Conservation (phyloP, 2,329 filamentous ascomycete genomes). For the Exophiala lecanii-corni region DNA sequence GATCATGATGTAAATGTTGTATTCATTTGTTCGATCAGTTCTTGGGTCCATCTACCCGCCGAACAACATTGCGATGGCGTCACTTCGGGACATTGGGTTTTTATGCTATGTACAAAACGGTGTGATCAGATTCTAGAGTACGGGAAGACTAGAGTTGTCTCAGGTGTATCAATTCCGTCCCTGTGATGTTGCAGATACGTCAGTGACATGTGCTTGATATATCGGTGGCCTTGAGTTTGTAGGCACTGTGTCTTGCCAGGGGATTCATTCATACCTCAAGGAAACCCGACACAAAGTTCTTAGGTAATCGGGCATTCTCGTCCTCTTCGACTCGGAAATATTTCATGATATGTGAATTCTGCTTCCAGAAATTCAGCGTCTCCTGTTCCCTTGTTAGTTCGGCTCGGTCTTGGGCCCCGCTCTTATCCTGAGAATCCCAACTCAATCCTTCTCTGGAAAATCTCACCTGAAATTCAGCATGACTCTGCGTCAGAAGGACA, state of each 20-base stretch:
- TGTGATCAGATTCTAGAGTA: slow-evolving; percentile 1
- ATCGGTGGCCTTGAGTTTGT: no score
- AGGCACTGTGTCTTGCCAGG: no score
- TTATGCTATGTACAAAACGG: slow-evolving; percentile 27
- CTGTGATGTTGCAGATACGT: slow-evolving; percentile 5
- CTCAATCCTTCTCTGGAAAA: no score
- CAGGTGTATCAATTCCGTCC: slow-evolving; percentile 16
- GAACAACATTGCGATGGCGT: slow-evolving; percentile 13
- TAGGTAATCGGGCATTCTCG: slow-evolving; percentile 69
- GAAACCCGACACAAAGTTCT: slow-evolving; percentile 90
- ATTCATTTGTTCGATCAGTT: slow-evolving; percentile 17
- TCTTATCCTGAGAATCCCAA: no score
- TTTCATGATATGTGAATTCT: slow-evolving; percentile 89
- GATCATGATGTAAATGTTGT: slow-evolving; percentile 30
- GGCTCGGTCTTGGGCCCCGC: no score
- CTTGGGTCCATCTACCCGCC: neutral
- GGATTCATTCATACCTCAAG: no score
- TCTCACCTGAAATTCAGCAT: slow-evolving; percentile 88
- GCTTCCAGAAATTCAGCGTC: slow-evolving; percentile 99
- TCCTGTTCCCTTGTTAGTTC: no score
- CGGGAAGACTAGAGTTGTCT: neutral
- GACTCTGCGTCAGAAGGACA: slow-evolving; percentile 82
- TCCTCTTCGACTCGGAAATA: slow-evolving; percentile 91
- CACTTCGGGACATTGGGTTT: slow-evolving; percentile 14
- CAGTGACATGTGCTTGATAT: neutral